These are phyloP conservation scores for Dentiscutata heterogama DNA, from an alignment of 371 early-diverging fungal species.

Conservation along the genomic window DNA sequence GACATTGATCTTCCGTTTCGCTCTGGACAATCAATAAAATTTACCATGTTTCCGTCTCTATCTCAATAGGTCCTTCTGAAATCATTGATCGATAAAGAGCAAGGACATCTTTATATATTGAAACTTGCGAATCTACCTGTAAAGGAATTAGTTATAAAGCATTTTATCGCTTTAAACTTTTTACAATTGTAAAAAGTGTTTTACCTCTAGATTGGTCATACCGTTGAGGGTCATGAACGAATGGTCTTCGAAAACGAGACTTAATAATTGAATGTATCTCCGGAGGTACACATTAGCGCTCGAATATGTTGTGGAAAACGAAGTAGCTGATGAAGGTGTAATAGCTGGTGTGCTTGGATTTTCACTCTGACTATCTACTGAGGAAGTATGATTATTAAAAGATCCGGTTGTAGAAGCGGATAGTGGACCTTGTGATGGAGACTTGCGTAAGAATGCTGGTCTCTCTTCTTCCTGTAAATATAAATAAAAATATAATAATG, in stretches of 20 bases:
- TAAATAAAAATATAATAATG: too few relatives aligned
- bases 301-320: conserved; percentile 45
- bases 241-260: conserved; percentile 61
- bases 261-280: conserved; percentile 67
- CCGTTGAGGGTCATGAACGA: conserved; percentile 46
- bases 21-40: too few relatives aligned
- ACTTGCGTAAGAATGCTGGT: conserved; percentile 68
- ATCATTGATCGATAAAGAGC: conserved; percentile 69
- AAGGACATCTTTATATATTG: conserved; percentile 68
- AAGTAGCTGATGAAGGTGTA: not conserved
- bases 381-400: conserved; percentile 43
- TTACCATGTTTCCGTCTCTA: conserved; percentile 71
- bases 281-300: conserved; percentile 69
- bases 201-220: conserved; percentile 53
- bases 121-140: conserved; percentile 41
- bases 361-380: conserved; percentile 48
- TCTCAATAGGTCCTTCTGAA: conserved; percentile 66
- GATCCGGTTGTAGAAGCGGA: conserved; percentile 47
- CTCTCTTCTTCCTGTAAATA: conserved; percentile 66
- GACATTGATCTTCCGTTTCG: too few relatives aligned
- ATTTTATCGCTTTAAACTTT: not conserved
- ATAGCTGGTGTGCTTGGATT: conserved; percentile 45
- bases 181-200: conserved; percentile 57
- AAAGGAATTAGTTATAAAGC: not conserved
- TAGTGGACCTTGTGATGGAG: conserved; percentile 32